Percentiles rank a stretch among this genome's conserved stretches.
phyloP scores from a whole-genome alignment of 805 yeast genomes.

The Wickerhamiella nectarea region DNA sequence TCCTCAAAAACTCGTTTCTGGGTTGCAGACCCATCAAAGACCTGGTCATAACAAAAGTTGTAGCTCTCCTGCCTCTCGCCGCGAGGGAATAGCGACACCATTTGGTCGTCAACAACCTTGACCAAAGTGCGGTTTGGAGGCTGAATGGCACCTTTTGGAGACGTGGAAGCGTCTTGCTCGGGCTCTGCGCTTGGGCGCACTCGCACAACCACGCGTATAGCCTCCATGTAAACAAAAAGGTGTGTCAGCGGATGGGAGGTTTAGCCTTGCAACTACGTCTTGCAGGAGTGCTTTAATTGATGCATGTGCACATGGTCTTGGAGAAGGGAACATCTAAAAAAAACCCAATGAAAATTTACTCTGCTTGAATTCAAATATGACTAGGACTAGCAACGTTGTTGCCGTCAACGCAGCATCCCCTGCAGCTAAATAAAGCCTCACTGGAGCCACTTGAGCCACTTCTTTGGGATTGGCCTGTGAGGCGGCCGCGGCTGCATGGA shows the following conservation, averaged over 20 bases:
- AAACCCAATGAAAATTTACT: too few relatives aligned
- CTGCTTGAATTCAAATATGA: too few relatives aligned
- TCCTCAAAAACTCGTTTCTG: slow-evolving; percentile 54
- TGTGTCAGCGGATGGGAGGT: neutral
- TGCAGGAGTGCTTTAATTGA: too few relatives aligned
- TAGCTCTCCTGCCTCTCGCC: slow-evolving; percentile 18
- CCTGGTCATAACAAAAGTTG: slow-evolving; percentile 65
- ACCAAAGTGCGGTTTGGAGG: slow-evolving; percentile 35
- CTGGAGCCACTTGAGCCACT: too few relatives aligned
- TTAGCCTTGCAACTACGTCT: neutral
- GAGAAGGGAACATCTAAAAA: too few relatives aligned
- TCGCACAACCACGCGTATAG: slow-evolving; percentile 2
- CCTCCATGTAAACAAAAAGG: neutral
- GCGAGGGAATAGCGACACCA: slow-evolving; percentile 74
- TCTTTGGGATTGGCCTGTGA: too few relatives aligned
- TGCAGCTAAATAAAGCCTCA: too few relatives aligned
- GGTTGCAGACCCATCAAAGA: slow-evolving; percentile 51
- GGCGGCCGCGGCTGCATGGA: too few relatives aligned
- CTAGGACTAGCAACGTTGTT: too few relatives aligned
- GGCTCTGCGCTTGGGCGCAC: slow-evolving; percentile 1
- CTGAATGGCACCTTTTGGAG: neutral
- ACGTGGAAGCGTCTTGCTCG: neutral
- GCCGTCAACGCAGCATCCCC: too few relatives aligned
- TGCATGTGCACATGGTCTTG: too few relatives aligned
- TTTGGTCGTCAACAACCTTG: slow-evolving; percentile 70